phyloP scores from a whole-genome alignment of 306 rosid genomes.

The Sechiopsis laciniata region DNA sequence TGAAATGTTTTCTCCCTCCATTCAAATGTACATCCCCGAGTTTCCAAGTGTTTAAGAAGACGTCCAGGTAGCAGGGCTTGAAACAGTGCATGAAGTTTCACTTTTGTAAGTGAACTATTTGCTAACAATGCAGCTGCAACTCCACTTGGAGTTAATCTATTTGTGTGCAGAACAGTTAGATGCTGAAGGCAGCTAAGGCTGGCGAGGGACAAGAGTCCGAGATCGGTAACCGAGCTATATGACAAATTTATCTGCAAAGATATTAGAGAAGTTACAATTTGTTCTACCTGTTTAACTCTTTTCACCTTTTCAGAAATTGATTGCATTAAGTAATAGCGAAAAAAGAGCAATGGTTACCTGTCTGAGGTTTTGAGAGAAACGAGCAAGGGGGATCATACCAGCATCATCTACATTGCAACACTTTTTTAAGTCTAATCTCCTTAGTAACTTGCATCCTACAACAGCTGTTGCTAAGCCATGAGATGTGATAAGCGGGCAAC shows the following conservation, averaged over 20 bases:
- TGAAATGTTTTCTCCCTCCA: conserved; percentile 83
- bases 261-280: neutral
- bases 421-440: conserved; percentile 73
- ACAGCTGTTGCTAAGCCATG: conserved; percentile 63
- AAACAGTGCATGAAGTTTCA: conserved; percentile 70
- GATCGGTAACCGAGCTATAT: conserved; percentile 69
- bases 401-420: conserved; percentile 65
- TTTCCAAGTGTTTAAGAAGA: conserved; percentile 68
- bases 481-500: conserved; percentile 66
- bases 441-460: conserved; percentile 56
- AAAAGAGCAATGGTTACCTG: conserved; percentile 42
- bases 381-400: conserved; percentile 74
- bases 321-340: conserved; percentile 18
- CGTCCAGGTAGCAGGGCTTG: conserved; percentile 46
- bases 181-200: conserved; percentile 78
- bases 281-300: conserved; percentile 20
- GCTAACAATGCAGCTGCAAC: conserved; percentile 72
- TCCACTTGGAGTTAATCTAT: conserved; percentile 65
- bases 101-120: conserved; percentile 65
- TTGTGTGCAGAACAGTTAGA: conserved; percentile 61
- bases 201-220: conserved; percentile 79
- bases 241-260: conserved; percentile 81
- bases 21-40: conserved; percentile 71
- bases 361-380: conserved; percentile 75
- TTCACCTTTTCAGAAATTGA: no score